These are phyloP conservation scores for Paraglomus brasilianum DNA, from an alignment of 192 early-diverging fungal species.

Conservation along the genomic window DNA sequence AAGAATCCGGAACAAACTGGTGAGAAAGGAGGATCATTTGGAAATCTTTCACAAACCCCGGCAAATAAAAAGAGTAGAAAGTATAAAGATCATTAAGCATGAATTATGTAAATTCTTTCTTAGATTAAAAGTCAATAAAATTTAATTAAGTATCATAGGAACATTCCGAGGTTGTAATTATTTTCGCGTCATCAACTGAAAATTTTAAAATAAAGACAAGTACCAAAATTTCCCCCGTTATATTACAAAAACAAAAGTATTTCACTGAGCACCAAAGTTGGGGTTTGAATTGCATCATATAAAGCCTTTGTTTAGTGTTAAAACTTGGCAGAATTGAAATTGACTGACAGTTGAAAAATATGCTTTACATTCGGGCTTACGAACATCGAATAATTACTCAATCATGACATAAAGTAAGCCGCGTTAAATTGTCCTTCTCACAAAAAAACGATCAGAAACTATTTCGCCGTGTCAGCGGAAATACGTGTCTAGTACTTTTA, in stretches of 20 bases:
- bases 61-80: neutral
- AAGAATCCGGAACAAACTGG: neutral
- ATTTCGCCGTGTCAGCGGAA: no score
- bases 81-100: neutral
- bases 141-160: conserved; percentile 18
- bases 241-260: neutral
- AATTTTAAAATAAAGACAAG: neutral
- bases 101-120: no score
- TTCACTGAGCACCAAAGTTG: neutral
- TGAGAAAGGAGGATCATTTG: neutral
- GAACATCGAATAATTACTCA: conserved; percentile 3
- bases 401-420: neutral
- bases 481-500: no score
- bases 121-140: conserved; percentile 2
- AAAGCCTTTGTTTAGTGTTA: neutral
- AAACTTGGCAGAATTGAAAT: neutral
- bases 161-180: conserved; percentile 15
- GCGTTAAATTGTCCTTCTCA: neutral
- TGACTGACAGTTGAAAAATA: neutral
- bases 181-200: conserved; percentile 10
- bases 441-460: no score
- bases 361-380: neutral
- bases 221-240: neutral
- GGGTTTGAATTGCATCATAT: conserved; percentile 8
- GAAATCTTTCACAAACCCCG: conserved; percentile 9